These are phyloP conservation scores for Tagetes erecta DNA, from an alignment of 129 eudicot genomes.

Conservation along the genomic window DNA sequence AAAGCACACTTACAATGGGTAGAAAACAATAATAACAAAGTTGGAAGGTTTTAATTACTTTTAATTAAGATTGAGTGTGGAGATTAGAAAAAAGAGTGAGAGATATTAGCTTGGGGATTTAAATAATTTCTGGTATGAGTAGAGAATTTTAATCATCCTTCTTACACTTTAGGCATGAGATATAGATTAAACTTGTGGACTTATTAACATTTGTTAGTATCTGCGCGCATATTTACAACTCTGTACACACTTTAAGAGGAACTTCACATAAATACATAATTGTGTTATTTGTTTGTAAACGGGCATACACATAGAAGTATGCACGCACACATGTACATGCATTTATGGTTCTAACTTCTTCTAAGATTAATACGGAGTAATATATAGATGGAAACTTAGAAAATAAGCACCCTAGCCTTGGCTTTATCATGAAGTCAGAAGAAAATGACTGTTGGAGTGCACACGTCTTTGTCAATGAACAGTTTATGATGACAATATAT, in stretches of 20 bases:
- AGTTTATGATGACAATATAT: constrained; percentile 38
- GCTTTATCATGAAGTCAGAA: constrained; percentile 31
- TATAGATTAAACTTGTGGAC: not conserved
- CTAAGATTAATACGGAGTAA: no score
- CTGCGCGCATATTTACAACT: not conserved
- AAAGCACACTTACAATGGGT: not conserved
- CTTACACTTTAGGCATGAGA: not conserved
- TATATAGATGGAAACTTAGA: not conserved
- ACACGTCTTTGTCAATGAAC: constrained; percentile 33
- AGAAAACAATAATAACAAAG: not conserved
- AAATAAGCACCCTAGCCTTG: constrained; percentile 14
- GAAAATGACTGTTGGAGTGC: constrained; percentile 31
- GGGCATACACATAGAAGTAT: not conserved
- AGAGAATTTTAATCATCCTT: not conserved
- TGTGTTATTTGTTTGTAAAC: not conserved
- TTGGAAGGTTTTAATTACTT: not conserved
- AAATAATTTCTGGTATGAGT: not conserved
- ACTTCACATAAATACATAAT: no score
- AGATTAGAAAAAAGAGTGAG: not conserved
- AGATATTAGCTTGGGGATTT: not conserved
- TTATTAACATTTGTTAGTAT: not conserved
- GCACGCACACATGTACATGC: not conserved
- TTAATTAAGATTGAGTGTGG: not conserved
- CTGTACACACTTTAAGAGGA: no score
- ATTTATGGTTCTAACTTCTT: not conserved